These are phyloP conservation scores for Hericium coralloides DNA, from an alignment of 768 basidiomycete genomes.

Conservation along the genomic window DNA sequence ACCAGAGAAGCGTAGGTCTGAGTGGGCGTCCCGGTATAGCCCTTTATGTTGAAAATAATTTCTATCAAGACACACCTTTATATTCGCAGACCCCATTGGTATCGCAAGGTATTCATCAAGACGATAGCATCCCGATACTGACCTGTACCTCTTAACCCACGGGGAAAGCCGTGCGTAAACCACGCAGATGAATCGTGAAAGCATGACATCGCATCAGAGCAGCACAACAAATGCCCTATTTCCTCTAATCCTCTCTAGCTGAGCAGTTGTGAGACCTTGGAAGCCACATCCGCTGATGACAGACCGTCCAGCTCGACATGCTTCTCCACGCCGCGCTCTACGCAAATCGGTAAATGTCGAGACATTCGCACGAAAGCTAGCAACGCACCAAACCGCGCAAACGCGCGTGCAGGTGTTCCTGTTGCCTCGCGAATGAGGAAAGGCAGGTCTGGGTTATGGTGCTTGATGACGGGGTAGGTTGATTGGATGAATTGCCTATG, in stretches of 20 bases:
- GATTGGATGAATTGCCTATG: slow-evolving; percentile 70
- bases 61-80: no score
- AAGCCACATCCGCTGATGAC: slow-evolving; percentile 60
- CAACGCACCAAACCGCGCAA: slow-evolving; percentile 76
- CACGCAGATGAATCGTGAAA: no score
- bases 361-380: not conserved
- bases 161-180: no score
- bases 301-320: slow-evolving; percentile 76
- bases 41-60: no score
- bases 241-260: slow-evolving; percentile 6
- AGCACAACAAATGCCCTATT: no score
- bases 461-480: slow-evolving; percentile 67
- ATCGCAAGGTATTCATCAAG: no score
- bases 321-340: slow-evolving; percentile 76
- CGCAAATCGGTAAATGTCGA: not conserved
- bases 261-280: slow-evolving; percentile 59
- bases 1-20: no score
- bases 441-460: slow-evolving; percentile 81
- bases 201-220: no score
- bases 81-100: no score
- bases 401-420: slow-evolving; percentile 73
- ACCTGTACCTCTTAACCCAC: no score
- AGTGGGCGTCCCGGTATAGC: no score
- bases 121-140: no score
- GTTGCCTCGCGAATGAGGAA: slow-evolving; percentile 73